phyloP scores from a whole-genome alignment of 352 stramenopile genomes.

The Pythium vanterpoolii region DNA sequence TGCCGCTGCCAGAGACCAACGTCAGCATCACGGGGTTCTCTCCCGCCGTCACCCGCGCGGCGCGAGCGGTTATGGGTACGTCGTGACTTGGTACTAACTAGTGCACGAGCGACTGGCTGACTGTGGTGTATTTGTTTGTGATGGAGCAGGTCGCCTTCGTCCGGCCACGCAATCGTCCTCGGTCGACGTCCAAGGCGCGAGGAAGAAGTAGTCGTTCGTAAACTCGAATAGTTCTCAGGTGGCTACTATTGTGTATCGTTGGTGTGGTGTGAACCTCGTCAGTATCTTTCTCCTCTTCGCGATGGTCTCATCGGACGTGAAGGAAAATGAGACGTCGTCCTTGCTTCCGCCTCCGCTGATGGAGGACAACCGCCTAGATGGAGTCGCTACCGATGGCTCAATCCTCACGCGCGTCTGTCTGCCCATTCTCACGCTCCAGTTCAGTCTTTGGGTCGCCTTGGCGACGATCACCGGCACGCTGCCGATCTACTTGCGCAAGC shows the following conservation, averaged over 20 bases:
- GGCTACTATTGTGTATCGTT: slow-evolving; percentile 19
- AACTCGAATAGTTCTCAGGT: neutral
- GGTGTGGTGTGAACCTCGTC: neutral
- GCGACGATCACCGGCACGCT: slow-evolving; percentile 74
- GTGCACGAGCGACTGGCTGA: neutral
- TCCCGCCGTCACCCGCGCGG: slow-evolving; percentile 22
- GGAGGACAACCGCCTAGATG: neutral
- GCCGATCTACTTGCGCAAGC: slow-evolving; percentile 84
- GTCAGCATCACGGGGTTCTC: slow-evolving; percentile 35
- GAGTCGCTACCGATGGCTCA: neutral
- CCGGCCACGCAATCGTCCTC: slow-evolving; percentile 9
- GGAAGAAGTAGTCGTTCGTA: neutral
- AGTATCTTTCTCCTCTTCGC: neutral
- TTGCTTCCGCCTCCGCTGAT: neutral
- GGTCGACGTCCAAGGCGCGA: slow-evolving; percentile 16
- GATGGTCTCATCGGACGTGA: neutral
- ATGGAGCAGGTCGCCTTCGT: slow-evolving; percentile 10
- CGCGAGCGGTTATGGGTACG: slow-evolving; percentile 19
- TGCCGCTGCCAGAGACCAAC: slow-evolving; percentile 14
- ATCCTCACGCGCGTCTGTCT: slow-evolving; percentile 25
- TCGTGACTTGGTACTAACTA: neutral
- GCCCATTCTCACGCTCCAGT: slow-evolving; percentile 34
- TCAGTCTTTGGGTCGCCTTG: slow-evolving; percentile 76
- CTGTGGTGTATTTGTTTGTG: neutral
- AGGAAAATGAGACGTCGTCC: slow-evolving; percentile 4